These are phyloP conservation scores for Penicillium paxilli DNA, from an alignment of 495 filamentous ascomycete genomes.

Conservation along the genomic window DNA sequence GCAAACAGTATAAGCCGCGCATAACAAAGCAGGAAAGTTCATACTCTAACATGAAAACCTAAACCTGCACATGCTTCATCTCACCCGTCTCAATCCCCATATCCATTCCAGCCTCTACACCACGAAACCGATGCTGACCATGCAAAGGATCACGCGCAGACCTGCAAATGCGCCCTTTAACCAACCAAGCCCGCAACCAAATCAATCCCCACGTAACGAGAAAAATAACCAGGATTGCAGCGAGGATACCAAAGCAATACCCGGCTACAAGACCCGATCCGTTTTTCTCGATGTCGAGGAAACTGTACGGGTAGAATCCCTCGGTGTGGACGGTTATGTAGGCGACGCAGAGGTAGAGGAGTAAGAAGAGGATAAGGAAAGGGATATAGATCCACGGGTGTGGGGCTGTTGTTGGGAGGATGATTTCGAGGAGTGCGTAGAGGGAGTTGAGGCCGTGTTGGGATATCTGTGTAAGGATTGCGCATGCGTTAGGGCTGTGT, in stretches of 20 bases:
- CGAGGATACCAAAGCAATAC: constrained; percentile 60
- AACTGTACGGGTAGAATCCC: constrained; percentile 73
- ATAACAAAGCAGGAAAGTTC: background rate
- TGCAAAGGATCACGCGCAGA: constrained; percentile 20
- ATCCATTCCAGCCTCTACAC: background rate
- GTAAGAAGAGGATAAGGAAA: constrained; percentile 51
- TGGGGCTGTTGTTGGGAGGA: constrained; percentile 59
- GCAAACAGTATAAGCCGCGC: too few relatives aligned
- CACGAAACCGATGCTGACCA: background rate
- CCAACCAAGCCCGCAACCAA: constrained; percentile 48
- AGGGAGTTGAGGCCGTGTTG: constrained; percentile 71
- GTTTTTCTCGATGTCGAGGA: constrained; percentile 61
- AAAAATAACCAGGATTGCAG: constrained; percentile 65
- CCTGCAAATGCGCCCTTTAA: constrained; percentile 29
- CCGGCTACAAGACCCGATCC: constrained; percentile 43
- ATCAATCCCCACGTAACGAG: constrained; percentile 53
- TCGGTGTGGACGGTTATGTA: constrained; percentile 70
- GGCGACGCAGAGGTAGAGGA: constrained; percentile 69
- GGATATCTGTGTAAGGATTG: constrained; percentile 49
- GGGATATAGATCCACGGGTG: constrained; percentile 44
- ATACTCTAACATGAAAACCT: background rate
- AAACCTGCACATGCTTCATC: constrained; percentile 13
- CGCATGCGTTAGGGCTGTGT: background rate
- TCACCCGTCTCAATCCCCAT: background rate
- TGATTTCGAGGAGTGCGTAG: constrained; percentile 72